Evolutionary conservation across 129 eudicot genomes (phyloP), one percentile per base, ranked within the genome.

Genomic region (Tagetes erecta): DNA sequence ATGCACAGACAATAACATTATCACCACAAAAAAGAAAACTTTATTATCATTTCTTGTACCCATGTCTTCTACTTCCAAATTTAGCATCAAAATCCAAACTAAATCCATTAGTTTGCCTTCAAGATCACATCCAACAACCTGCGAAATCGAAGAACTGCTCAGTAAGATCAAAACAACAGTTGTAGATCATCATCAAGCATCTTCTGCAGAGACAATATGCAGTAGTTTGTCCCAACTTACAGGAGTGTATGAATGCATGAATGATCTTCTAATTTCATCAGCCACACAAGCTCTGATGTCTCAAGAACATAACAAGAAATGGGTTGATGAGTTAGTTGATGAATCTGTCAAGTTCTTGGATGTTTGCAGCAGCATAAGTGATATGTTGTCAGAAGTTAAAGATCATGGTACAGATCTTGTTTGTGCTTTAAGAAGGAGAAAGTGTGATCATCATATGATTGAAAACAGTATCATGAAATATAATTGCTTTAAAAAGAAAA

Each of bases 61-160:
- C 7, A 85, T 87, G 89, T 83, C 82, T 66, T 53, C 14, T 38
- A 40, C 66, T 60, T 81, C 72, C 49, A 71, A 14, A 55, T 64
- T 68, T 73, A 68, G 76, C 71, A 72, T 72, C 63, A 83, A 71
- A 82, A 68, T 11, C 75, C 81, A 55, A 46, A 55, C 74, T 0
- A 83, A 91, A 77, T 90, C 92, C 70, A 77, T 87, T 9, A 87
- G 96, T 45, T 77, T 90, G 64, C 96, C 96, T 30, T 76, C 84
- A 51, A 85, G 90, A 72, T 74, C 83, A 30, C 87, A 89, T 47
- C 85, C 84, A 30, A 72, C 78, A 27, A 63, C 87, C 50, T 38
- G 60, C 12, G 68, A 40, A 55, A 72, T 83, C 52, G 84, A 85
- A 70, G 51, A 71, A 34, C 78, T 79, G 49, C 62, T 90, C 44